Percentiles rank a stretch among this genome's conserved stretches.
Conservation (phyloP, 1,139 yeast species). For the Debaryomyces sp. region DNA sequence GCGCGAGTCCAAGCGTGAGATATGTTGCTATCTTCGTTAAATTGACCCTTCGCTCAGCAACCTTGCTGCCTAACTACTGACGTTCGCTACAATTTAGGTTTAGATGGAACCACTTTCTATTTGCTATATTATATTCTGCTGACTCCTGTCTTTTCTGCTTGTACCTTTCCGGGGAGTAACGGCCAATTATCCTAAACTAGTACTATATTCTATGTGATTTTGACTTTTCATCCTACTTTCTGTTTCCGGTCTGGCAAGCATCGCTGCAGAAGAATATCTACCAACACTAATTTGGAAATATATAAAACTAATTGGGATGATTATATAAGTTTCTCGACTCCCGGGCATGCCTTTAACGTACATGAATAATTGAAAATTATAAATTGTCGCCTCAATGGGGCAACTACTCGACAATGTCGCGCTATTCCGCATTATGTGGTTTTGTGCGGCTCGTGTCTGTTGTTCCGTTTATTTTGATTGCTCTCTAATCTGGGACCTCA, state of each 20-base stretch:
- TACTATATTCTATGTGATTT: not conserved
- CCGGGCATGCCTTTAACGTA: not conserved
- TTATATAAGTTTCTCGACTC: not conserved
- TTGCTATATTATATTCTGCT: not conserved
- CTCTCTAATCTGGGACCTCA: not conserved
- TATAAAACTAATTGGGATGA: not conserved
- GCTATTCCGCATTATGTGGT: not conserved
- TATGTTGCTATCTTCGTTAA: slow-evolving; percentile 5
- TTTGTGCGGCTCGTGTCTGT: not conserved
- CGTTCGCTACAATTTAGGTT: slow-evolving; percentile 1
- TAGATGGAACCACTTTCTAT: not conserved
- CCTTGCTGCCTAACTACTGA: not conserved
- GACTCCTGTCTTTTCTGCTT: not conserved
- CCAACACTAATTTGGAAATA: not conserved
- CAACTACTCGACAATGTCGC: not conserved
- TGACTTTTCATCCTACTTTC: not conserved
- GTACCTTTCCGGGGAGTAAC: not conserved
- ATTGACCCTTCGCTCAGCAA: not conserved
- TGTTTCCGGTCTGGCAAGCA: not conserved
- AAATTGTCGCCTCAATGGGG: not conserved
- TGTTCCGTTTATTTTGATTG: not conserved
- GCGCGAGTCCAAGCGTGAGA: slow-evolving; percentile 1
- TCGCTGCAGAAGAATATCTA: slow-evolving; percentile 1
- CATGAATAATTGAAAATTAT: not conserved
- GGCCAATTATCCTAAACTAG: not conserved